Base-by-base conservation (phyloP, 371 early-diverging fungal genomes). In the Haplosporangium sp. region DNA sequence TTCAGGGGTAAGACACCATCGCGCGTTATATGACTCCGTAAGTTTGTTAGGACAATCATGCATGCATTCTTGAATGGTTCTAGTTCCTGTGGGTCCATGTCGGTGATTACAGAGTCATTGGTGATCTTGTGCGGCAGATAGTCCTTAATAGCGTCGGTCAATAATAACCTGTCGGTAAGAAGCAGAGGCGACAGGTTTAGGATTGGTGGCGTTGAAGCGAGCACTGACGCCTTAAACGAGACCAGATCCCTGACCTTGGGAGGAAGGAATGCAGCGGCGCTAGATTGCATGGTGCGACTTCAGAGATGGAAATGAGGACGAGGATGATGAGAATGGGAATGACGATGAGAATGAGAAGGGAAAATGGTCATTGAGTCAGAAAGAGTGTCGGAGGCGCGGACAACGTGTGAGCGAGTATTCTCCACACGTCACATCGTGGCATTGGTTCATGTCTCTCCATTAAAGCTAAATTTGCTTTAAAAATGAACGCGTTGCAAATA, bases 201-300 rank as follows among this genome's bases (percentile, higher is more conserved):
- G 12, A 14, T 10, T 23, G 52, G 18, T 16, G 52, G 9, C 41
- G 36, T 14, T 5, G 59, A 5, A 20, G 21, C 16, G 38, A 21
- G 37, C 7, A 12, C 20, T 12, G 20, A 12, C 6, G 13, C 20
- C 48, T 69, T 58, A 54, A 52, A 62, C 36, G 47, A 66, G 37
- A 75, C 63, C 4, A 69, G 56, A 11, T 75, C 70, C 55, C 55
- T 18, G 42, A 75, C 76, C 6, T 55, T 42, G 2, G 70, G 55
- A 2, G 76, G 76, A 10, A 75, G 62, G 57, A 53, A 75, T 52
- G 62, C 58, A 20, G 42, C 55, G 11, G 29, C 4, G 29, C 29
- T 29, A 29, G 29, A 29, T 29, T 29, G 29, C 29, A 29, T 29
- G 4, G 29, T 4, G 29, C 29, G 4, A 29, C 29, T 29, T 29